A percentile compares a stretch with the other conserved stretches of the same genome.
Evolutionary conservation across 2,329 filamentous ascomycete species (phyloP).

Genomic region (Ascochyta rabiei): DNA sequence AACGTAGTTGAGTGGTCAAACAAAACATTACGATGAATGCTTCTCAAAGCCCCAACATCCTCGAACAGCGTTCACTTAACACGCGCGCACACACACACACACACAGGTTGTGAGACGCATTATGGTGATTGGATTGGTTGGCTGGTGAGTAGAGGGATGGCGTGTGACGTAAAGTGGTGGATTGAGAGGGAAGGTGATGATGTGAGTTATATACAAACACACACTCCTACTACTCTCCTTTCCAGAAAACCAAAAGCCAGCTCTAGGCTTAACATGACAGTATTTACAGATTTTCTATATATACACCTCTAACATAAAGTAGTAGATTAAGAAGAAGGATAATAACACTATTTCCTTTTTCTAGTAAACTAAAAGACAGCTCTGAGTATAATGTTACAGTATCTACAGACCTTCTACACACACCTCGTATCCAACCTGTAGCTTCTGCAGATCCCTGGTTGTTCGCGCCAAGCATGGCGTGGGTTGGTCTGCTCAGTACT

Average conservation of each 20-base stretch:
- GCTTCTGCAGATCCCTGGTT: background rate
- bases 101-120: constrained; percentile 8
- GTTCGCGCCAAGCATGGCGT: too few relatives aligned
- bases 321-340: too few relatives aligned
- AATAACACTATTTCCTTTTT: too few relatives aligned
- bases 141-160: background rate
- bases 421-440: background rate
- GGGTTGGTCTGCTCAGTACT: too few relatives aligned
- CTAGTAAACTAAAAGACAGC: background rate
- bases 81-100: background rate
- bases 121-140: background rate
- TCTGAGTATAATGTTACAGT: background rate
- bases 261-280: background rate
- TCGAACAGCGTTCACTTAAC: background rate
- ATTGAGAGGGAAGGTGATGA: background rate
- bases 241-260: background rate
- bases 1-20: background rate
- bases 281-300: background rate
- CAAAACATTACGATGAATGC: background rate
- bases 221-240: too few relatives aligned
- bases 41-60: too few relatives aligned
- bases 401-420: background rate
- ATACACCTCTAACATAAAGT: too few relatives aligned
- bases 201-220: background rate
- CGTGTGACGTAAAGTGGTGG: background rate